Base-by-base conservation (phyloP, 768 basidiomycete species). In the Kondoa malvinella region DNA sequence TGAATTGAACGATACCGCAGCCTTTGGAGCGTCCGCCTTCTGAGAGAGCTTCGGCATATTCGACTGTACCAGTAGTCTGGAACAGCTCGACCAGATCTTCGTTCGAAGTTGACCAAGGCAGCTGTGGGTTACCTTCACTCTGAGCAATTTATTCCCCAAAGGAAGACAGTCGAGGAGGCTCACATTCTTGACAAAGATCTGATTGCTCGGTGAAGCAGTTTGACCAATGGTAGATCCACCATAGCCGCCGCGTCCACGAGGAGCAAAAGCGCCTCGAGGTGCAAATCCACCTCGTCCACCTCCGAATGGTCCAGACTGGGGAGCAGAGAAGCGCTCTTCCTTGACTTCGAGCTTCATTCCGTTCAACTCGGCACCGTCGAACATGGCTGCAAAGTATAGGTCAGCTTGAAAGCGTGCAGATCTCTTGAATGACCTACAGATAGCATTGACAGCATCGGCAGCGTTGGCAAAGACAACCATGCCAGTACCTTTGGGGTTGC, bases 101-200 rank as follows among this genome's bases (percentile, higher is more conserved):
- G 76, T 99, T 96, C 4, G 94, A 92, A 58, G 94, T 99, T 12
- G 94, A 96, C 92, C 92, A 99, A 0, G 94, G 94, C 21, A 99
- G 79, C 94, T 97, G 71, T 8, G 64, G 2, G 61, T 27, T 32
- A 70, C 33, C 57, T 15, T 15, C 21, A 4, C 4, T 17, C 21
- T 59, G 14, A 27, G 58, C 31, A n/a, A n/a, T n/a, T n/a, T n/a
- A n/a, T n/a, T n/a, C n/a, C n/a, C 1, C 56, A 56, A 64, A 56
- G 17, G n/a, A 61, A 12, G 33, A 59, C 27, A 25, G 58, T 31
- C 4, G 64, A 1, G 1, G 25, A 4, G 4, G 86, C 94, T 77
- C 77, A 95, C 94, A 77, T 99, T 99, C 78, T 90, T 86, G 73
- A 97, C 92, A 84, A 94, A 88, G 75, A 99, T 96, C 80, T 99